phyloP scores from a whole-genome alignment of 208 protist genomes.

The Trichomonas tenax region DNA sequence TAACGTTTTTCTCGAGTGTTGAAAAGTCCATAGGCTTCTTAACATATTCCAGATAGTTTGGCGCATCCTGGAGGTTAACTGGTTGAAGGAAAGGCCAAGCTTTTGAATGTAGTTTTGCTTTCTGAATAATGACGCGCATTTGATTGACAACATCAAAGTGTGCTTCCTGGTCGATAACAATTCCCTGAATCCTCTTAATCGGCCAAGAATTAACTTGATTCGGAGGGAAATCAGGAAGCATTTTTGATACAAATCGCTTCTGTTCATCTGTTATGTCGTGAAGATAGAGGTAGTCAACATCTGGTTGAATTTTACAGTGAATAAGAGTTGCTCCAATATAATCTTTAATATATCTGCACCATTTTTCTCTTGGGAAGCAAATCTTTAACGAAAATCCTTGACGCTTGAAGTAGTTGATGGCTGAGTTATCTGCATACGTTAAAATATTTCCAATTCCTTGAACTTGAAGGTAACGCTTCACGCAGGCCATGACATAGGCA shows the following conservation, averaged over 20 bases:
- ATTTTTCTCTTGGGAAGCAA: slow-evolving; percentile 34
- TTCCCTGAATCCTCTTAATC: neutral
- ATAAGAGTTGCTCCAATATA: slow-evolving; percentile 64
- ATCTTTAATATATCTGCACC: slow-evolving; percentile 64
- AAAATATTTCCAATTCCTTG: slow-evolving; percentile 52
- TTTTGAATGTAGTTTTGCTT: neutral
- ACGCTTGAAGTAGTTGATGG: slow-evolving; percentile 66
- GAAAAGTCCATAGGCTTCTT: slow-evolving; percentile 19
- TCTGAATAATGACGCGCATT: neutral
- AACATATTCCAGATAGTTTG: neutral
- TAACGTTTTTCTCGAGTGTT: slow-evolving; percentile 11
- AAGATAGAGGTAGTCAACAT: slow-evolving; percentile 52
- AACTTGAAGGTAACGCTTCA: slow-evolving; percentile 50
- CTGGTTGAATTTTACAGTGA: slow-evolving; percentile 52
- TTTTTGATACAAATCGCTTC: slow-evolving; percentile 22
- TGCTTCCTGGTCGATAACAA: neutral
- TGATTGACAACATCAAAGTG: neutral
- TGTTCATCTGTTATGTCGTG: slow-evolving; percentile 42
- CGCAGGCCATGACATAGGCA: slow-evolving; percentile 53
- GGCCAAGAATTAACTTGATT: neutral
- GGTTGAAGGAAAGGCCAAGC: neutral
- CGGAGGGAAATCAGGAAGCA: neutral
- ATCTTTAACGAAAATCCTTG: slow-evolving; percentile 43
- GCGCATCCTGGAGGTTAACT: neutral
- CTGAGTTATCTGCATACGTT: slow-evolving; percentile 70